phyloP scores from a whole-genome alignment of 2,329 filamentous ascomycete species.

The Pezicula carpinea region DNA sequence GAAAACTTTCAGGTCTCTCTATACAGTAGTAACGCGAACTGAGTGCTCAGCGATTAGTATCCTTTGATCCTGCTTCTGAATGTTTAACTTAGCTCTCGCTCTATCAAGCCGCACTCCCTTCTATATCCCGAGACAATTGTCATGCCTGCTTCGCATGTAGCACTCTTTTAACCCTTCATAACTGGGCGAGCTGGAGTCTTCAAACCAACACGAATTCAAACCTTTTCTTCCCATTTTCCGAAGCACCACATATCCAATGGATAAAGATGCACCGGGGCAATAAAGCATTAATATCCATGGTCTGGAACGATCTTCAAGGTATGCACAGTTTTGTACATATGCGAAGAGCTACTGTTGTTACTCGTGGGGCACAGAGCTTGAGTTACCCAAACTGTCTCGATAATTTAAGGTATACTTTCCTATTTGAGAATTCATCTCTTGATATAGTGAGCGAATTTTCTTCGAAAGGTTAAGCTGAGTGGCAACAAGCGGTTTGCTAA shows the following conservation, averaged over 20 bases:
- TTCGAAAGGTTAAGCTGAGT: too few relatives aligned
- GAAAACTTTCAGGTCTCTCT: not conserved
- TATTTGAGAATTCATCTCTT: too few relatives aligned
- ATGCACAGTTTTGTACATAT: too few relatives aligned
- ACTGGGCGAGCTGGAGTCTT: constrained; percentile 27
- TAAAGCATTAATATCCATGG: constrained; percentile 15
- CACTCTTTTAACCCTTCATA: constrained; percentile 29
- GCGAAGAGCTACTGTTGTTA: too few relatives aligned
- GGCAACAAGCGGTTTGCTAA: too few relatives aligned
- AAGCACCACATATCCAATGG: constrained; percentile 26
- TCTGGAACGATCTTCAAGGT: constrained; percentile 6
- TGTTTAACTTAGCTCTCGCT: constrained; percentile 17
- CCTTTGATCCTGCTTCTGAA: not conserved
- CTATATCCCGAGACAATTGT: constrained; percentile 32
- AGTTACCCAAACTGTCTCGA: too few relatives aligned
- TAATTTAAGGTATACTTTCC: too few relatives aligned
- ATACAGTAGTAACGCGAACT: not conserved
- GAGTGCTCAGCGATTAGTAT: not conserved
- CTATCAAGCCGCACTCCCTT: constrained; percentile 38
- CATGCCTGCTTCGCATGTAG: constrained; percentile 30
- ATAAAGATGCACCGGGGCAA: constrained; percentile 28
- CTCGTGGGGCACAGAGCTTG: too few relatives aligned
- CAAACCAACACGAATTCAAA: constrained; percentile 22
- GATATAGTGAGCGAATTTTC: too few relatives aligned
- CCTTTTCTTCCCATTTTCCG: constrained; percentile 21